Conservation (phyloP, 164 flowering plant species). For the Pachysandra terminalis region DNA sequence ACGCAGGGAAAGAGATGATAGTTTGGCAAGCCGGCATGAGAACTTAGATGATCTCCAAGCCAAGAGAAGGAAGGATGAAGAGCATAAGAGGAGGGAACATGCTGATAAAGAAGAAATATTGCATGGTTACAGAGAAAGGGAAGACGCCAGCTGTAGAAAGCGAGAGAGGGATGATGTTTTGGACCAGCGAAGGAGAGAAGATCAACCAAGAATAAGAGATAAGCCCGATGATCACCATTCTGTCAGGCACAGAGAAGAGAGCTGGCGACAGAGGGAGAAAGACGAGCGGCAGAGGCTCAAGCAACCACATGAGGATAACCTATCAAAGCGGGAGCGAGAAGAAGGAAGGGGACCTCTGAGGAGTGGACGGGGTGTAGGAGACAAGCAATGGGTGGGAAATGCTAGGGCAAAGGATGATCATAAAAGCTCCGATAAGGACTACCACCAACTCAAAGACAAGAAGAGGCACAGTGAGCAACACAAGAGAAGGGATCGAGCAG, state of each 20-base stretch:
- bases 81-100: constrained; percentile 50
- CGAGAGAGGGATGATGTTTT: constrained; percentile 73
- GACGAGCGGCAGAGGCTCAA: constrained; percentile 56
- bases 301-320: constrained; percentile 56
- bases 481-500: constrained; percentile 59
- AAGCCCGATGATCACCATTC: constrained; percentile 54
- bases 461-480: constrained; percentile 49
- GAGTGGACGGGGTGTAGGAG: constrained; percentile 59
- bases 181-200: constrained; percentile 65
- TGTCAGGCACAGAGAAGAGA: constrained; percentile 65
- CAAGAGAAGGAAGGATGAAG: constrained; percentile 81
- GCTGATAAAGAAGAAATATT: constrained; percentile 57
- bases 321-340: constrained; percentile 61
- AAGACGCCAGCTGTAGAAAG: constrained; percentile 54
- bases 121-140: constrained; percentile 44
- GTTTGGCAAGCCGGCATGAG: constrained; percentile 45
- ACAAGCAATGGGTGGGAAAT: constrained; percentile 51
- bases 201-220: constrained; percentile 53
- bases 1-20: constrained; percentile 69
- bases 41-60: constrained; percentile 48
- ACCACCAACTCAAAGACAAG: constrained; percentile 49
- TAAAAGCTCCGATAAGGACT: constrained; percentile 58
- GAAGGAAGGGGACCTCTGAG: constrained; percentile 47
- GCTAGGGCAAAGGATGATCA: constrained; percentile 59
- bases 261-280: constrained; percentile 57